Evolutionary conservation across 805 yeast genomes (phyloP), one percentile per base, ranked within the genome.

Genomic region (Lachancea sp.): DNA sequence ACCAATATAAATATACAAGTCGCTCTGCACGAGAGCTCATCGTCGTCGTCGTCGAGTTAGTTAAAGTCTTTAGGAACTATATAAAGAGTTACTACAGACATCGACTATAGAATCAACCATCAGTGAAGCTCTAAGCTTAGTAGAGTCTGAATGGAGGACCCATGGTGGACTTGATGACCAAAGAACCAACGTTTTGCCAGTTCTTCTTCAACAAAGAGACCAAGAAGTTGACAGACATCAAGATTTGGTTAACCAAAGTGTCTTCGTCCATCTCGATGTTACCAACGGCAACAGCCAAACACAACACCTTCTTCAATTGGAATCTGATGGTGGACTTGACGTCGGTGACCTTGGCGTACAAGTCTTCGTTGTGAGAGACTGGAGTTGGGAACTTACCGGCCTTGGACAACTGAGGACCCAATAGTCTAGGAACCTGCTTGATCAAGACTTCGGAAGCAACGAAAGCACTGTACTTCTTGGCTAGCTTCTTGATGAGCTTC

Each of bases 341-440:
- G 71, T 93, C 99, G 67, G 78, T 82, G 67, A 93, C 93, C 87
- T 91, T 93, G 62, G 81, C 70, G 83, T 87, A 86, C 72, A 93
- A 82, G 74, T 93, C 99, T 73, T 93, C 99, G 75, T 86, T 81
- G 86, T 93, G 99, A 59, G 99, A 93, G 66, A 93, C 99, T 78
- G 99, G 99, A 74, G 98, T 91, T 76, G 99, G 99, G 96, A 93
- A 93, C 91, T 93, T 93, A 85, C 99, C 99, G 71, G 97, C 98
- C 86, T 93, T 93, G 64, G 99, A 93, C 71, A 93, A 88, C 76
- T 91, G 96, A 74, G 99, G 99, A 80, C 99, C 99, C 72, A 93
- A 82, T 72, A 93, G 82, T 85, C 99, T 93, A 78, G 99, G 99
- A 72, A 93, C 95, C 81, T 93, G 99, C 83, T 93, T 93, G 75